Evolutionary conservation across 345 rosid species (phyloP).

Genomic region (Syzygium aromaticum): DNA sequence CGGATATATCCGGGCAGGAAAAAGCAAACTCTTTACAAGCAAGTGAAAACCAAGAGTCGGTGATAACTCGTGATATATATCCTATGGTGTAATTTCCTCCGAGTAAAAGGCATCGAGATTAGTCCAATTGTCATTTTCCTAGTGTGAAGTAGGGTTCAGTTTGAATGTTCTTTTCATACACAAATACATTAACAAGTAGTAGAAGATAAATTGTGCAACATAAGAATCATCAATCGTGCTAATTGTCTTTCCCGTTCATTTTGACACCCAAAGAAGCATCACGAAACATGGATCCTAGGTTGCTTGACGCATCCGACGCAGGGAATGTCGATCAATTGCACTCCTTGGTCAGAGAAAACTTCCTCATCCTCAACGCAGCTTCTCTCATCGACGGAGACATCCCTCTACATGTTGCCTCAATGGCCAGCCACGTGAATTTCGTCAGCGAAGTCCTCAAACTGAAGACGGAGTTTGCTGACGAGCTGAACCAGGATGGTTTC

Average conservation of each 20-base stretch:
- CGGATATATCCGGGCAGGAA: neutral
- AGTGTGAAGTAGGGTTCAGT: neutral
- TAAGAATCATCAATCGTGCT: neutral
- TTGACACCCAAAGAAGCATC: neutral
- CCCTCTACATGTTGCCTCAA: constrained; percentile 20
- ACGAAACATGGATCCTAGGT: constrained; percentile 6
- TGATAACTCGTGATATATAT: neutral
- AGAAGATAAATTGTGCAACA: neutral
- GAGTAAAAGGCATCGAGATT: neutral
- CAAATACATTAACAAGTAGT: neutral
- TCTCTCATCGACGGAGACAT: constrained; percentile 3
- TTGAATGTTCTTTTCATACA: neutral
- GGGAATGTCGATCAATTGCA: neutral
- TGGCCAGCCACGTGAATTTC: constrained; percentile 20
- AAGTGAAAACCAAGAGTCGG: neutral
- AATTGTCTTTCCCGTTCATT: neutral
- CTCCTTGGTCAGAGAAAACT: neutral
- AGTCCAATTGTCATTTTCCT: neutral
- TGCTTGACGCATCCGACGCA: constrained; percentile 8
- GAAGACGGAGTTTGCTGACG: constrained; percentile 8
- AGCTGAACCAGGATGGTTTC: constrained; percentile 17
- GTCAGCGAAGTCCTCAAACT: constrained; percentile 11
- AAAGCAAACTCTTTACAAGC: neutral
- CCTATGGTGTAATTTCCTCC: neutral
- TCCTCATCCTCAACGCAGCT: neutral